Conservation (phyloP, 1,139 yeast genomes). For the Pichia sp. region DNA sequence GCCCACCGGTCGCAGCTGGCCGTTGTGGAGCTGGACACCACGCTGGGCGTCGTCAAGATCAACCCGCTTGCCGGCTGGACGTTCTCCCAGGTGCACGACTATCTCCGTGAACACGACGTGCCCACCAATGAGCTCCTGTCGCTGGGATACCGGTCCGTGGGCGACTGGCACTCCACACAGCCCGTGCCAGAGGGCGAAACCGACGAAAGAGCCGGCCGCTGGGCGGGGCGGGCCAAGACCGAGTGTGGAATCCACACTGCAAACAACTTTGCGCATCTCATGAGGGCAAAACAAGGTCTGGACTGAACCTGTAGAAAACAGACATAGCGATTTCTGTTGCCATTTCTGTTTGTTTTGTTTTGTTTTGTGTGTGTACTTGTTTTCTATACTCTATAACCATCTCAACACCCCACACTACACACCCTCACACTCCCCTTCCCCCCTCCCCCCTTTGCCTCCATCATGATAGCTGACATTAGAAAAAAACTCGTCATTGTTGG, state of each 20-base stretch:
- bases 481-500: constrained; percentile 81
- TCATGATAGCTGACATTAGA: constrained; percentile 48
- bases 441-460: constrained; percentile 3
- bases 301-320: too few species aligned
- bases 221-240: constrained; percentile 90
- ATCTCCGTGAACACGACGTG: constrained; percentile 62
- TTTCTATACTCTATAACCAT: too few species aligned
- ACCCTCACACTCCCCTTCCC: not conserved
- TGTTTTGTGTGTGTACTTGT: too few species aligned
- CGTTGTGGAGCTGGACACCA: constrained; percentile 67
- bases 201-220: constrained; percentile 92
- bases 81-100: constrained; percentile 62
- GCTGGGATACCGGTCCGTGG: constrained; percentile 83
- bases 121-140: constrained; percentile 84
- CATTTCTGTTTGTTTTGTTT: too few species aligned
- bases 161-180: constrained; percentile 92
- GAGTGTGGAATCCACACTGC: constrained; percentile 95
- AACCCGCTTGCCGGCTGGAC: constrained; percentile 88
- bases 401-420: not conserved
- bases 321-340: too few species aligned
- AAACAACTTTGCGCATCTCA: constrained; percentile 41
- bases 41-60: constrained; percentile 68
- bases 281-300: too few species aligned
- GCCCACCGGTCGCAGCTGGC: constrained; percentile 71
- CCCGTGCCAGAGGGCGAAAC: constrained; percentile 82